Conservation (phyloP, 352 stramenopile species). For the Phytopythium oedochilum region DNA sequence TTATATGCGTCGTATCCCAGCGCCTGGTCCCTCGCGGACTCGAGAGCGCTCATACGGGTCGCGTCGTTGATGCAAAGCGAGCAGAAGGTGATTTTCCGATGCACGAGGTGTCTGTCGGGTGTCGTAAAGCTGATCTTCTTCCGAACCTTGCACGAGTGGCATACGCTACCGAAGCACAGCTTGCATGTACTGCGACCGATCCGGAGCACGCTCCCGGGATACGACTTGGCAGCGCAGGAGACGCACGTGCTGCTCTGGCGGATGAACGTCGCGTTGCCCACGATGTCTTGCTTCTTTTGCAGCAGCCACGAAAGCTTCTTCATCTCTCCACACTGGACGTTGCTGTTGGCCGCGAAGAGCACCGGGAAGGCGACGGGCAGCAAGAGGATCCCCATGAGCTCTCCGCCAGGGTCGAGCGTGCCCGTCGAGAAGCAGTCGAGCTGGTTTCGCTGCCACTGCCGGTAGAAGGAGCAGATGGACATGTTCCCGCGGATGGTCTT, state of each 20-base stretch:
- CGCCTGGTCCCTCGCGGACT: constrained; percentile 21
- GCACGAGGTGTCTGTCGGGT: constrained; percentile 13
- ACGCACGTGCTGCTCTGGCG: constrained; percentile 11
- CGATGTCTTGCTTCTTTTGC: constrained; percentile 14
- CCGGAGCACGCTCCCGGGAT: neutral
- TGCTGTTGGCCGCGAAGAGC: constrained; percentile 16
- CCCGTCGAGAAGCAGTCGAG: constrained; percentile 23
- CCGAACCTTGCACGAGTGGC: constrained; percentile 24
- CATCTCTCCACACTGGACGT: constrained; percentile 26
- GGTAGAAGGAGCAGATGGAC: constrained; percentile 24
- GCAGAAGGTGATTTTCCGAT: constrained; percentile 30
- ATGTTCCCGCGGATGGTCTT: constrained; percentile 16
- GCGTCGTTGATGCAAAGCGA: constrained; percentile 15
- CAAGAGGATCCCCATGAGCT: constrained; percentile 13
- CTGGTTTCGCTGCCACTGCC: constrained; percentile 5
- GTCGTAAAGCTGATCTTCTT: constrained; percentile 34
- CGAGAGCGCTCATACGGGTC: constrained; percentile 13
- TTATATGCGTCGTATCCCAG: constrained; percentile 20
- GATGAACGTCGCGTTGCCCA: constrained; percentile 1
- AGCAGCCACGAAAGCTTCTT: constrained; percentile 34
- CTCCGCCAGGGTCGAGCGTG: constrained; percentile 23
- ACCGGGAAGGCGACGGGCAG: constrained; percentile 15
- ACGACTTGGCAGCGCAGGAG: constrained; percentile 12
- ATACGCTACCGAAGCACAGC: constrained; percentile 24
- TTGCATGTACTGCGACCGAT: constrained; percentile 17